Evolutionary conservation across 2,329 filamentous ascomycete genomes (phyloP), one percentile per base, ranked within the genome.

Genomic region (Dendrostoma leiphaemia): DNA sequence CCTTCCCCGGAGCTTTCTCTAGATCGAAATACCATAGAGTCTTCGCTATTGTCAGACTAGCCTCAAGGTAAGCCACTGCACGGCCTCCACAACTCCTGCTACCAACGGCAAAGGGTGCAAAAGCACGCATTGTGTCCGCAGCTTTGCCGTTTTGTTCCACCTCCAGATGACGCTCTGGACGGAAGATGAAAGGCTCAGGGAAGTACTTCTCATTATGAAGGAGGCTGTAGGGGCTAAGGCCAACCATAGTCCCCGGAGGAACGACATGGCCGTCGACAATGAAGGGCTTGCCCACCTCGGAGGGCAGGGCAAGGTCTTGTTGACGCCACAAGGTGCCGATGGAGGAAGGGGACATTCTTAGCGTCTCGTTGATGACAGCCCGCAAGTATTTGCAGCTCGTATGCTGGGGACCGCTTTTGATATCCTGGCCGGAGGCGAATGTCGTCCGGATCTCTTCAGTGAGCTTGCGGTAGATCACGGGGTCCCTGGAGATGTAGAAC

Each of bases 121-220:
- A n/a, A n/a, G n/a, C n/a, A n/a, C n/a, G n/a, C n/a, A n/a, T n/a
- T n/a, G n/a, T n/a, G n/a, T n/a, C n/a, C n/a, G n/a, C n/a, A n/a
- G n/a, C n/a, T n/a, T n/a, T n/a, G 35, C 48, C 6, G 26, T 9
- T 7, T 51, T 29, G 3, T 23, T 19, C 12, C 35, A 38, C n/a
- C 6, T 35, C 10, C 21, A 43, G 41, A 26, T 38, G 26, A 10
- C 53, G 45, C 21, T 59, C 56, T 19, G 56, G 56, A 13, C 32
- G 45, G 40, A 56, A 59, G 15, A 12, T n/a, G n/a, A 47, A 53
- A 5, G 53, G 56, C 8, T 54, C 53, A 2, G 48, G 48, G 15
- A 56, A 59, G 31, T 96, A 56, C 6, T 35, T 34, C 21, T 53
- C 49, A 28, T 56, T 59, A 9, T 51, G 56, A 24, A 53, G 40